These are phyloP conservation scores for Cornus florida DNA, from an alignment of 148 eudicot genomes.

Conservation along the genomic window DNA sequence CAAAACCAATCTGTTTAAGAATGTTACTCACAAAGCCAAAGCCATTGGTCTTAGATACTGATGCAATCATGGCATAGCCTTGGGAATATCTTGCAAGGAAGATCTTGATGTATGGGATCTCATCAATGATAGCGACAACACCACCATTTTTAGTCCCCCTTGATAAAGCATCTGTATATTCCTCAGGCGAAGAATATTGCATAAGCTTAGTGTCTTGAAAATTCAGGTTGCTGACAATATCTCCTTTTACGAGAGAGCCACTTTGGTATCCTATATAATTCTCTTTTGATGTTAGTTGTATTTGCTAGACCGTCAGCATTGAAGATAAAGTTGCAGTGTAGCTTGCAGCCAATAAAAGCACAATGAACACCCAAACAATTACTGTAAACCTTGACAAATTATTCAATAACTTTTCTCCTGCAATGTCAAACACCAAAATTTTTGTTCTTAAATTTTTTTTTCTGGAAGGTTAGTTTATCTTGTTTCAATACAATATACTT, in stretches of 20 bases:
- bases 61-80: too few species aligned
- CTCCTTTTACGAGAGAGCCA: slow-evolving; percentile 1
- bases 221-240: neutral
- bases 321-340: slow-evolving; percentile 35
- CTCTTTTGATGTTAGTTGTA: slow-evolving; percentile 18
- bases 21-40: too few species aligned
- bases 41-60: too few species aligned
- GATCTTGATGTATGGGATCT: neutral
- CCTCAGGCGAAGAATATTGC: slow-evolving; percentile 1
- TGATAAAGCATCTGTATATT: slow-evolving; percentile 23
- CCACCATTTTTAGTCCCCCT: slow-evolving; percentile 19
- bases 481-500: too few species aligned
- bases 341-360: slow-evolving; percentile 27
- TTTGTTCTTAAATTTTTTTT: too few species aligned
- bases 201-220: neutral
- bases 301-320: slow-evolving; percentile 25
- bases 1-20: too few species aligned
- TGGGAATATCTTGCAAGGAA: too few species aligned
- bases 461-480: too few species aligned
- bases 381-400: slow-evolving; percentile 28
- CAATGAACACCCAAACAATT: slow-evolving; percentile 31
- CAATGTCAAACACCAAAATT: too few species aligned
- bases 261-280: slow-evolving; percentile 21
- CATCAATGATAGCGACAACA: slow-evolving; percentile 30
- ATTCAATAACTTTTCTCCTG: slow-evolving; percentile 30